A percentile compares a stretch with the other conserved stretches of the same genome.
These are phyloP conservation scores for Atalantia buxifolia DNA, from an alignment of 345 rosid genomes.

Conservation along the genomic window DNA sequence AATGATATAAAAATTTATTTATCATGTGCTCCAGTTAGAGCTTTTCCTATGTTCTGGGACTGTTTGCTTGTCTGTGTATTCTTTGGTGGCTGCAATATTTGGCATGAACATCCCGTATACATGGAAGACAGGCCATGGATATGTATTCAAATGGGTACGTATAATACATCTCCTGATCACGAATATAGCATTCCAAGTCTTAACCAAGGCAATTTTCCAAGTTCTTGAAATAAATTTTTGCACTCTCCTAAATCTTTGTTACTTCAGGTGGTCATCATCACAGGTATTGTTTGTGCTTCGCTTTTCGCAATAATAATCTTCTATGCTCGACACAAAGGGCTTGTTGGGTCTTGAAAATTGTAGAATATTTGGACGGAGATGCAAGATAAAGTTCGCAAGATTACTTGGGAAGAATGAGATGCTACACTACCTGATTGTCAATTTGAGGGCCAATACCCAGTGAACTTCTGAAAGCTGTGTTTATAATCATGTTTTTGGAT, in stretches of 20 bases:
- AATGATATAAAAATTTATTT: background rate
- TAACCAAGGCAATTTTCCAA: background rate
- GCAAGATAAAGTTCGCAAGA: background rate
- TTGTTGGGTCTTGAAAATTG: conserved; percentile 50
- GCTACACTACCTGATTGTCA: background rate
- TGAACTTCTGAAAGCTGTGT: background rate
- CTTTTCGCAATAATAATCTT: conserved; percentile 43
- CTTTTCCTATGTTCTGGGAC: conserved; percentile 54
- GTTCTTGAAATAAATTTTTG: background rate
- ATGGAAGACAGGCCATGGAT: conserved; percentile 40
- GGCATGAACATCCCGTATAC: conserved; percentile 51
- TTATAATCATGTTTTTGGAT: background rate
- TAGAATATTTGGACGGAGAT: background rate
- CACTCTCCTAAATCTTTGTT: conserved; percentile 5
- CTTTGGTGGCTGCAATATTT: conserved; percentile 49
- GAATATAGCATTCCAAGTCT: background rate
- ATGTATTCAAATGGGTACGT: conserved; percentile 55
- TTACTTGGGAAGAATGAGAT: background rate
- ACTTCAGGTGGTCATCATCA: conserved; percentile 49
- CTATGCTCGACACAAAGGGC: conserved; percentile 68
- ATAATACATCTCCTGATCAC: background rate
- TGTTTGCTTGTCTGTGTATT: conserved; percentile 42
- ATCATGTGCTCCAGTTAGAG: conserved; percentile 30
- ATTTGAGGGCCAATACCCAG: background rate
- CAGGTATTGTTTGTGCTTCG: conserved; percentile 37